Conservation (phyloP, 176 grass and related monocot genomes). For the Zea luxurians region DNA sequence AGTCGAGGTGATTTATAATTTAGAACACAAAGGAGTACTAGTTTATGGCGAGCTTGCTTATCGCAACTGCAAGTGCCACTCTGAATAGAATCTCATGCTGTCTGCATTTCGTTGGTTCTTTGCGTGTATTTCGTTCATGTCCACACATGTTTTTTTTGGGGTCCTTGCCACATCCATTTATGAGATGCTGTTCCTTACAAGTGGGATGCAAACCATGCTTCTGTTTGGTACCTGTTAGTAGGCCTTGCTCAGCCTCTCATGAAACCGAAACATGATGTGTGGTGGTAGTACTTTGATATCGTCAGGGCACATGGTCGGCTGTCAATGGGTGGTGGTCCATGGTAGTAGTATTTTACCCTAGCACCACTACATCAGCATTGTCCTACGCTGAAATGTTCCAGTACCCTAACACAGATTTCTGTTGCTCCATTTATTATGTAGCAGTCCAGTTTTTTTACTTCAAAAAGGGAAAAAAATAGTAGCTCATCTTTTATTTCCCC, state of each 20-base stretch:
- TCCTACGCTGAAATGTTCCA: slow-evolving; percentile 38
- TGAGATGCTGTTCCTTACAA: slow-evolving; percentile 18
- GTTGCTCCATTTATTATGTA: slow-evolving; percentile 30
- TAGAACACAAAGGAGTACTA: no score
- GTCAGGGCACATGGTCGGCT: slow-evolving; percentile 34
- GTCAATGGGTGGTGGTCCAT: slow-evolving; percentile 16
- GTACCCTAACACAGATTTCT: slow-evolving; percentile 24
- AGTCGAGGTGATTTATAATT: no score
- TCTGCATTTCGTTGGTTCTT: slow-evolving; percentile 15
- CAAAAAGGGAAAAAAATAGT: not conserved
- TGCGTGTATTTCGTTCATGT: slow-evolving; percentile 31
- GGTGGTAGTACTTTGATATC: not conserved
- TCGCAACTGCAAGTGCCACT: slow-evolving; percentile 9
- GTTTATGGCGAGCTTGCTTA: slow-evolving; percentile 26
- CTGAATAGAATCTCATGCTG: not conserved
- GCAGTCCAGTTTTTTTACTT: not conserved
- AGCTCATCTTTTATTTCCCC: not conserved
- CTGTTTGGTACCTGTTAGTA: slow-evolving; percentile 19
- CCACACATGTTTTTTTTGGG: not conserved
- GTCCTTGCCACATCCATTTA: slow-evolving; percentile 11
- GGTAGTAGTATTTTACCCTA: slow-evolving; percentile 18
- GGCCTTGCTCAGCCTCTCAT: slow-evolving; percentile 29
- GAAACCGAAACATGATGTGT: not conserved
- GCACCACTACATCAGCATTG: slow-evolving; percentile 28
- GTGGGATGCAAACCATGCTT: not conserved